Percentiles rank a stretch among this genome's conserved stretches.
phyloP scores from a whole-genome alignment of 192 early-diverging fungal genomes.

The Linnemannia hyalina region DNA sequence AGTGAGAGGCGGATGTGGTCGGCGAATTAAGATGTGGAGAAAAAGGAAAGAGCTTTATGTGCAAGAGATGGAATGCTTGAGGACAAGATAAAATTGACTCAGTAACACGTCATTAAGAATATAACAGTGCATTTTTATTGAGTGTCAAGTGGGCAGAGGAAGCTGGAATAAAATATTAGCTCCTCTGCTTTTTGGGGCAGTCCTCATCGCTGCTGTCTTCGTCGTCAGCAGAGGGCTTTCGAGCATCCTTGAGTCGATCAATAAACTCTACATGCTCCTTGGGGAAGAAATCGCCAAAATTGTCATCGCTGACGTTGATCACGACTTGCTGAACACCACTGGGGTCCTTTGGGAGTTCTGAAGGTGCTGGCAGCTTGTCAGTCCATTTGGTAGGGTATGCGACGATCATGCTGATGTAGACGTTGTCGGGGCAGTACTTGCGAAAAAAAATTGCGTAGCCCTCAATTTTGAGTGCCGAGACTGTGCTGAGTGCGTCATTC shows the following conservation, averaged over 20 bases:
- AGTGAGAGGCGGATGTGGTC: no score
- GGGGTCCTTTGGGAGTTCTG: no score
- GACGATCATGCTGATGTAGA: constrained; percentile 20
- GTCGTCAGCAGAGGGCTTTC: constrained; percentile 12
- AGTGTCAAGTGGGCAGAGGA: no score
- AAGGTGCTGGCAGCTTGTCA: background rate
- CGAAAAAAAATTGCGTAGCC: constrained; percentile 9
- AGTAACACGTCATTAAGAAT: no score
- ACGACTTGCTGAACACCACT: no score
- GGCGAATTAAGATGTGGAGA: no score
- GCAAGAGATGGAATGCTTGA: no score
- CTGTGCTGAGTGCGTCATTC: constrained; percentile 22
- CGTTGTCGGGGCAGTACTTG: constrained; percentile 27
- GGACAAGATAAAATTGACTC: no score
- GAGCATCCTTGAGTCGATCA: constrained; percentile 19
- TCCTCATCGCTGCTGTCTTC: constrained; percentile 19
- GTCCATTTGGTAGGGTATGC: constrained; percentile 20
- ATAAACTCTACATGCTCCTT: constrained; percentile 24
- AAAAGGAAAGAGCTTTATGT: no score
- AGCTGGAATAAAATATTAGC: background rate
- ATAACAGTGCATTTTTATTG: no score
- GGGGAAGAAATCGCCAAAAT: constrained; percentile 22
- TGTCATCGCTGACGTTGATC: background rate
- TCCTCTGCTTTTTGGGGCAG: no score
- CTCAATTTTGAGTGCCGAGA: constrained; percentile 14